Evolutionary conservation across 1,139 yeast species (phyloP).

Genomic region (Suhomyces maxii): DNA sequence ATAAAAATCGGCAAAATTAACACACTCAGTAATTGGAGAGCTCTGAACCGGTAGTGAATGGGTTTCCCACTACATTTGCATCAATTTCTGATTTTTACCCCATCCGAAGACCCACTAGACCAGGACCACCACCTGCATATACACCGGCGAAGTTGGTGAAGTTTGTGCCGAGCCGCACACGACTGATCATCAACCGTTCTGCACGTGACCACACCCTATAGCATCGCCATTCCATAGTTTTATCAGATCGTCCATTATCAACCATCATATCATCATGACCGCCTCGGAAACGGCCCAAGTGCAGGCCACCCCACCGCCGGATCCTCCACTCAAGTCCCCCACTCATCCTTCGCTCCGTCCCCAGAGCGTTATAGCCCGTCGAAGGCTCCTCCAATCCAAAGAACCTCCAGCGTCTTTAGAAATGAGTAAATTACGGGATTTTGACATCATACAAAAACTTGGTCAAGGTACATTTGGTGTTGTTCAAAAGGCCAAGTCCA

Average conservation of each 20-base stretch:
- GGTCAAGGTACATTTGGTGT: constrained; percentile 54
- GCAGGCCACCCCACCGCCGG: not conserved
- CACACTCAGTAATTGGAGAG: too few species aligned
- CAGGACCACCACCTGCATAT: too few species aligned
- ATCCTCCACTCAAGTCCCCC: not conserved
- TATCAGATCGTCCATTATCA: too few species aligned
- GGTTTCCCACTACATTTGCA: too few species aligned
- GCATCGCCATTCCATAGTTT: not conserved
- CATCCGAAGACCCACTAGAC: too few species aligned
- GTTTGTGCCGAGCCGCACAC: not conserved
- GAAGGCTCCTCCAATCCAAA: constrained; percentile 6
- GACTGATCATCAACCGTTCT: not conserved
- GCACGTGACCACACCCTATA: not conserved
- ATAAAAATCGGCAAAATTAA: too few species aligned
- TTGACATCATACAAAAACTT: constrained; percentile 37
- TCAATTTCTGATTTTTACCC: too few species aligned
- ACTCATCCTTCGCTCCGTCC: not conserved
- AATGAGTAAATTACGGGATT: constrained; percentile 36
- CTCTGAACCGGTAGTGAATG: too few species aligned
- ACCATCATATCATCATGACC: not conserved
- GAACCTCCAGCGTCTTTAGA: constrained; percentile 17
- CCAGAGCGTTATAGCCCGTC: constrained; percentile 1
- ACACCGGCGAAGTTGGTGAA: too few species aligned
- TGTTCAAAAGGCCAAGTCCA: constrained; percentile 44
- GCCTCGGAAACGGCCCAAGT: not conserved